Evolutionary conservation across 352 stramenopile genomes (phyloP), one percentile per base, ranked within the genome.

Genomic region (Globisporangium barbulae): DNA sequence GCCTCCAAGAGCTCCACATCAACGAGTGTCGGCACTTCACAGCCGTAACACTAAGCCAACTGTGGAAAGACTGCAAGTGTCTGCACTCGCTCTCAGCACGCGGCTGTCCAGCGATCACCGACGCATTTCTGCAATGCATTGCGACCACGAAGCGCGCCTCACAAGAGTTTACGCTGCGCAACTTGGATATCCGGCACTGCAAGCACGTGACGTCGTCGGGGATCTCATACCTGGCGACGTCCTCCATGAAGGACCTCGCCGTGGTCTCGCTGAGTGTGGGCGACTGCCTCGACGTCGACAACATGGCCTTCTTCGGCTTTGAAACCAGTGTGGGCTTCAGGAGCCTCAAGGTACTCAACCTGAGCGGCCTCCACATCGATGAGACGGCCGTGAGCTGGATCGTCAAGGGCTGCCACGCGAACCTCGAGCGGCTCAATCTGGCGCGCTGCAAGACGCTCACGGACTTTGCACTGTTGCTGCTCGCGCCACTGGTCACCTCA

Each of bases 291-390:
- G 71, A 80, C 2, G 73, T 93, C 1, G 68, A 81, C 54, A 81
- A 84, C 44, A 91, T 89, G 79, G 81, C 81, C 13, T 93, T 93
- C 55, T 90, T 93, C 53, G 74, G 73, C 1, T 90, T 93, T 66
- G 83, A 89, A 30, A 76, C 63, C 15, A 89, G 78, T 22, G 7
- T 17, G 0, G 70, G 67, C 0, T 63, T 91, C 17, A 25, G 0
- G 0, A 62, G 68, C 1, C 62, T 93, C 0, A 55, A 41, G 6
- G 64, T 39, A 0, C 65, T 91, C 22, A 75, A 85, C 50, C 59
- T 91, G 1, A 70, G 69, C 0, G 79, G 72, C 0, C 63, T 91
- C 0, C 39, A 61, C 0, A 71, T 93, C 42, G 80, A 93, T 30
- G 83, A 91, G 62, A 88, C 81, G 0, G 76, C 70, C 2, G 72